A percentile compares a stretch with the other conserved stretches of the same genome.
Evolutionary conservation across 129 eudicot genomes (phyloP).

Genomic region (Helianthus annuus): DNA sequence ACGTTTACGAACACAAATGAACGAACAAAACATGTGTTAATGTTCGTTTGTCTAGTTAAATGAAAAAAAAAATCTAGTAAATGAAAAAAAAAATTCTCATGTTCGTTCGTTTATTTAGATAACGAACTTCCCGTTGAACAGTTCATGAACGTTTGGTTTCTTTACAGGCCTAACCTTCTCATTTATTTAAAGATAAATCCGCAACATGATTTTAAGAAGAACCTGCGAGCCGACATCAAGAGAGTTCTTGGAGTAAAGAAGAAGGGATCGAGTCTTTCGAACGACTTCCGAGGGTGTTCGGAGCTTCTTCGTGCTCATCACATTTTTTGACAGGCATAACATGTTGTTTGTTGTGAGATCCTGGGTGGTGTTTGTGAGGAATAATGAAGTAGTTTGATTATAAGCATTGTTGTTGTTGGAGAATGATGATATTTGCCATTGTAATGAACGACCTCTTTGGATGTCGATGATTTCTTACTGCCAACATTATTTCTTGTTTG

Average conservation of each 20-base stretch:
- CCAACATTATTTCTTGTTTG: constrained; percentile 3
- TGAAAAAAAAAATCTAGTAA: too few relatives aligned
- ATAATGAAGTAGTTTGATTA: constrained; percentile 4
- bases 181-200: neutral
- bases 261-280: constrained; percentile 43
- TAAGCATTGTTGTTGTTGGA: constrained; percentile 24
- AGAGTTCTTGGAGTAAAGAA: constrained; percentile 32
- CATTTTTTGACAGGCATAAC: constrained; percentile 38
- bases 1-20: too few relatives aligned
- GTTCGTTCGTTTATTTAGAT: too few relatives aligned
- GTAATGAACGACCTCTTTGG: constrained; percentile 25
- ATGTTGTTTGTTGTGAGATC: constrained; percentile 32
- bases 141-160: too few relatives aligned
- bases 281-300: constrained; percentile 35
- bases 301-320: constrained; percentile 28
- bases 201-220: neutral
- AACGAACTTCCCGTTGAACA: too few relatives aligned
- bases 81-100: too few relatives aligned
- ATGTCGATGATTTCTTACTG: constrained; percentile 10
- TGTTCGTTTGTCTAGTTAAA: too few relatives aligned
- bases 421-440: constrained; percentile 14
- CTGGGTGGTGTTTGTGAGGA: constrained; percentile 2
- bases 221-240: constrained; percentile 26
- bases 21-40: too few relatives aligned
- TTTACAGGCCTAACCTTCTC: neutral